A percentile compares a stretch with the other conserved stretches of the same genome.
phyloP scores from a whole-genome alignment of 192 early-diverging fungal genomes.

The Backusella tarrabulga region DNA sequence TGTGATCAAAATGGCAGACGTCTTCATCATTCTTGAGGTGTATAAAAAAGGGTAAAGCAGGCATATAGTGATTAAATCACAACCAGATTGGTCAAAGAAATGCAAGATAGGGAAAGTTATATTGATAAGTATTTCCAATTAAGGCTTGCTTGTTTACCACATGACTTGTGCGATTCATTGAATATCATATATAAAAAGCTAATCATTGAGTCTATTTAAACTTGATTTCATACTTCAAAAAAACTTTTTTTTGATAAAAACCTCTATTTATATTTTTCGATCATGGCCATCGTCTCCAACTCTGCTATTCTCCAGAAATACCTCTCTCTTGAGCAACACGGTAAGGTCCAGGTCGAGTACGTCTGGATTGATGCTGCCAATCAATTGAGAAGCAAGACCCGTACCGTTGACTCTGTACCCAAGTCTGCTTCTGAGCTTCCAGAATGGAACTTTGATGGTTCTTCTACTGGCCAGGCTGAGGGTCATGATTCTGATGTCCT shows the following conservation, averaged over 20 bases:
- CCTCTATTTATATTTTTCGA: background rate
- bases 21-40: background rate
- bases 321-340: constrained; percentile 46
- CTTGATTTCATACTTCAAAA: background rate
- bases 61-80: background rate
- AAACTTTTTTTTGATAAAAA: background rate
- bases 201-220: background rate
- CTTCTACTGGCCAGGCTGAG: constrained; percentile 52
- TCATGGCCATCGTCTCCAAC: constrained; percentile 30
- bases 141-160: background rate
- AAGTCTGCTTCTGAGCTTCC: constrained; percentile 33
- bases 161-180: background rate
- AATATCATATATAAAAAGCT: background rate
- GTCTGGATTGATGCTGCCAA: constrained; percentile 53
- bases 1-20: background rate
- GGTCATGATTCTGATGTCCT: constrained; percentile 57
- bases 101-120: constrained; percentile 1
- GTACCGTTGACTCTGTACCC: constrained; percentile 40
- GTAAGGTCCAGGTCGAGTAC: constrained; percentile 51
- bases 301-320: constrained; percentile 46
- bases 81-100: constrained; percentile 5
- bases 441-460: constrained; percentile 60
- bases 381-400: constrained; percentile 48
- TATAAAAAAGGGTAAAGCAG: background rate
- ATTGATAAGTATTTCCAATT: constrained; percentile 4